Conservation (phyloP, 2,329 filamentous ascomycete genomes). For the Alternaria arbusti region DNA sequence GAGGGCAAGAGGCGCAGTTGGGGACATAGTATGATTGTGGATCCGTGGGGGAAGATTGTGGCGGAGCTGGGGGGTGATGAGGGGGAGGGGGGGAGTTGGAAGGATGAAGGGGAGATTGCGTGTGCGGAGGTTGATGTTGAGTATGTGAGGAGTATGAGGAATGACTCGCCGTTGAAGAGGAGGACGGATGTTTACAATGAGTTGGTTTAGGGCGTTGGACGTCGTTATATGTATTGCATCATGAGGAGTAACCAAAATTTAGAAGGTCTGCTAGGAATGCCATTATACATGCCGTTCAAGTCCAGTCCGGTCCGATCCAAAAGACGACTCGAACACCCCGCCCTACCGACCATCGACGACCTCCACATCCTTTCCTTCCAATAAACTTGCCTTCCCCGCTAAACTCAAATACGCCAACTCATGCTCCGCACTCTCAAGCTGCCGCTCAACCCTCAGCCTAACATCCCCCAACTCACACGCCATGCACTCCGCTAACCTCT, state of each 20-base stretch:
- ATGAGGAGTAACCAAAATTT: neutral
- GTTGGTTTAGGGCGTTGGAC: constrained; percentile 9
- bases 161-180: constrained; percentile 63
- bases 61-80: constrained; percentile 66
- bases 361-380: constrained; percentile 29
- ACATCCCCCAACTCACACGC: constrained; percentile 30
- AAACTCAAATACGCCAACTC: constrained; percentile 30
- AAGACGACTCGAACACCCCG: neutral
- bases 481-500: constrained; percentile 30
- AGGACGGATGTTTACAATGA: constrained; percentile 56
- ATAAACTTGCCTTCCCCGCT: constrained; percentile 32
- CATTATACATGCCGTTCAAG: neutral
- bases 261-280: neutral
- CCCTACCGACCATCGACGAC: neutral
- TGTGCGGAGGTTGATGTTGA: constrained; percentile 62
- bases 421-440: constrained; percentile 25
- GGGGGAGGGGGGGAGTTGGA: constrained; percentile 43
- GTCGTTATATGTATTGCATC: no score
- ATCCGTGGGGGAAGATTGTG: constrained; percentile 83
- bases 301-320: neutral
- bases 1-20: constrained; percentile 74
- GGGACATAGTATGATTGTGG: constrained; percentile 83
- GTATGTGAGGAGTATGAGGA: constrained; percentile 59
- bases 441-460: constrained; percentile 21
- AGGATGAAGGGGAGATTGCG: constrained; percentile 49